These are phyloP conservation scores for Penicillium brevicompactum DNA, from an alignment of 2,329 filamentous ascomycete species.

Conservation along the genomic window DNA sequence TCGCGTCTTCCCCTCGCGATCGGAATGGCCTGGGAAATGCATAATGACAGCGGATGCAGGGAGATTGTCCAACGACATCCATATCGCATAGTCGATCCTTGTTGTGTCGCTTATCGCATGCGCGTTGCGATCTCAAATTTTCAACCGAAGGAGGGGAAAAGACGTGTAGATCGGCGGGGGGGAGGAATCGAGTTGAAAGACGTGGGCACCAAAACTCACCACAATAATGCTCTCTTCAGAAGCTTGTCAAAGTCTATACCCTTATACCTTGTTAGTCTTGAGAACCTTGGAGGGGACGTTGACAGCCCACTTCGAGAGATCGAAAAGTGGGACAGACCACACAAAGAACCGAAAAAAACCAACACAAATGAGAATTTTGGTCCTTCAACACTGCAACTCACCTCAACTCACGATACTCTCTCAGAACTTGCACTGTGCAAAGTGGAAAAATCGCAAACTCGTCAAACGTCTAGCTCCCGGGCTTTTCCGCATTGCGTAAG, in stretches of 20 bases:
- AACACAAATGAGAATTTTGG: constrained; percentile 9
- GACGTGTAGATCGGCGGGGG: constrained; percentile 11
- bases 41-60: neutral
- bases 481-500: constrained; percentile 44
- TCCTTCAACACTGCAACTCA: neutral
- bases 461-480: constrained; percentile 40
- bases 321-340: constrained; percentile 17
- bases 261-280: constrained; percentile 20
- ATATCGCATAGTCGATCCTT: neutral
- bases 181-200: constrained; percentile 6
- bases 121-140: constrained; percentile 3
- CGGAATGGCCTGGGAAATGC: neutral
- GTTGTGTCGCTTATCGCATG: neutral
- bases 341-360: constrained; percentile 6
- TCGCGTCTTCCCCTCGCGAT: constrained; percentile 1
- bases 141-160: constrained; percentile 7
- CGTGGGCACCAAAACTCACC: constrained; percentile 28
- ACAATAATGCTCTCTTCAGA: constrained; percentile 23
- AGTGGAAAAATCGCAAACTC: constrained; percentile 26
- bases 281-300: constrained; percentile 35
- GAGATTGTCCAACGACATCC: neutral
- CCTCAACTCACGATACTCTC: constrained; percentile 10
- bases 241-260: constrained; percentile 25
- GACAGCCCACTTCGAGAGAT: constrained; percentile 31
- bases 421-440: constrained; percentile 12